Evolutionary conservation across 305 asterid genomes (phyloP).

Genomic region (Salvia sclarea): DNA sequence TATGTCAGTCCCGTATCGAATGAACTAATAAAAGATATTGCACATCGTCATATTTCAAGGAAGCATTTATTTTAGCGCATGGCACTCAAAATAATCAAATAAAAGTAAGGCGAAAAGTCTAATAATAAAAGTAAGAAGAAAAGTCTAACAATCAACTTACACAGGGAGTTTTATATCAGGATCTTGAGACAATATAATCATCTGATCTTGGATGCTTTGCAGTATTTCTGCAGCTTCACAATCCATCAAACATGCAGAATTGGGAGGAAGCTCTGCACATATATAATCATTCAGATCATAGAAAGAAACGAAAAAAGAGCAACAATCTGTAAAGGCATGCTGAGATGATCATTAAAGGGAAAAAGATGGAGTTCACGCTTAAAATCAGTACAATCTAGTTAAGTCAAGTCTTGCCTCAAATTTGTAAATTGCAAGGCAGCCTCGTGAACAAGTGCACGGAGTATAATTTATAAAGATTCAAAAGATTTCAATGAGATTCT

Average conservation of each 20-base stretch:
- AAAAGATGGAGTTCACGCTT: conserved; percentile 2
- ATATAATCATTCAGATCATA: conserved; percentile 33
- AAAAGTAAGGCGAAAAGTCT: conserved; percentile 1
- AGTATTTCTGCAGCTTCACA: conserved; percentile 83
- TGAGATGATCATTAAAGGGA: background rate
- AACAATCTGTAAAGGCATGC: conserved; percentile 18
- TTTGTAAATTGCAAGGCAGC: conserved; percentile 13
- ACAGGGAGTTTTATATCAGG: conserved; percentile 75
- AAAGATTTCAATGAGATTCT: background rate
- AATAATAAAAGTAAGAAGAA: conserved; percentile 21
- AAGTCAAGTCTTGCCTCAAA: conserved; percentile 21
- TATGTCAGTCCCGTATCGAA: conserved; percentile 76
- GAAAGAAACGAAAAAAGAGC: background rate
- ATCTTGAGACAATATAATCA: conserved; percentile 80
- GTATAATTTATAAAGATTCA: background rate
- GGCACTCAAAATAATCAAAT: conserved; percentile 4
- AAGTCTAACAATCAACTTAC: conserved; percentile 49
- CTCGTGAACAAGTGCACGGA: conserved; percentile 2
- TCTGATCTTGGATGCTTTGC: conserved; percentile 74
- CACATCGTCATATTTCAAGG: conserved; percentile 10
- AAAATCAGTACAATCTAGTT: conserved; percentile 17
- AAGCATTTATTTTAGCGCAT: conserved; percentile 7
- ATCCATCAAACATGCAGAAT: conserved; percentile 78
- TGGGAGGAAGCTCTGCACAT: conserved; percentile 62
- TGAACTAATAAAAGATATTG: conserved; percentile 47